A percentile compares a stretch with the other conserved stretches of the same genome.
Evolutionary conservation across 2,329 filamentous ascomycete species (phyloP).

Genomic region (Aspergillus proliferans): DNA sequence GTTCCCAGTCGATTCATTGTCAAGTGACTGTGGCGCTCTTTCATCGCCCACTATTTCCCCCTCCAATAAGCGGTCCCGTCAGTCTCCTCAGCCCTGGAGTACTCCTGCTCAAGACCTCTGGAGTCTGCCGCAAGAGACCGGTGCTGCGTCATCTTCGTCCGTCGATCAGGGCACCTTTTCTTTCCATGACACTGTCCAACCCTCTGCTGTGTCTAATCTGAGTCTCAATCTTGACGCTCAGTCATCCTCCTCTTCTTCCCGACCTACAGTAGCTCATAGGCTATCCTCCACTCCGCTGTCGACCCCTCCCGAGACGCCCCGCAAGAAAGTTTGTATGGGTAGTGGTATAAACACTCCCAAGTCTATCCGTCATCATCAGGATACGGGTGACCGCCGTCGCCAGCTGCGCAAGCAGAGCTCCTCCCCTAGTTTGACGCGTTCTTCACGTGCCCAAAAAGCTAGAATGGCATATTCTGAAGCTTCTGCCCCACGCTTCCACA

Average conservation of each 20-base stretch:
- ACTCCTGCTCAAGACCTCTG: constrained; percentile 40
- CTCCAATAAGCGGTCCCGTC: constrained; percentile 35
- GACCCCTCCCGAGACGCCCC: constrained; percentile 32
- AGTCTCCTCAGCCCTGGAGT: constrained; percentile 48
- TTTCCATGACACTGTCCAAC: constrained; percentile 35
- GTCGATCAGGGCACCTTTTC: constrained; percentile 24
- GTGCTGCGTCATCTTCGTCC: constrained; percentile 15
- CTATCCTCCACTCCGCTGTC: constrained; percentile 25
- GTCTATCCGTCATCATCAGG: constrained; percentile 34
- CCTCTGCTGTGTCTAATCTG: constrained; percentile 27
- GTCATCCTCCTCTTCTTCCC: constrained; percentile 8
- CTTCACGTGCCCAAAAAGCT: constrained; percentile 42
- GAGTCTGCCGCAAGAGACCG: constrained; percentile 46
- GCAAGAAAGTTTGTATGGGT: constrained; percentile 27
- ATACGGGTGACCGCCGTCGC: constrained; percentile 35
- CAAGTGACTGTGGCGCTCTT: constrained; percentile 47
- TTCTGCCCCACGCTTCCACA: constrained; percentile 51
- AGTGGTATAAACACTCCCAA: constrained; percentile 34
- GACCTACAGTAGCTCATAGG: constrained; percentile 13
- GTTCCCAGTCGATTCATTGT: constrained; percentile 46
- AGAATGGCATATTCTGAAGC: constrained; percentile 39
- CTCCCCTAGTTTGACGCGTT: constrained; percentile 51
- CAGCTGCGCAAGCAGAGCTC: constrained; percentile 38
- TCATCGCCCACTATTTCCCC: constrained; percentile 47
- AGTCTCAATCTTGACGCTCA: constrained; percentile 28